Conservation (phyloP, 306 rosid genomes). For the Malus domestica region DNA sequence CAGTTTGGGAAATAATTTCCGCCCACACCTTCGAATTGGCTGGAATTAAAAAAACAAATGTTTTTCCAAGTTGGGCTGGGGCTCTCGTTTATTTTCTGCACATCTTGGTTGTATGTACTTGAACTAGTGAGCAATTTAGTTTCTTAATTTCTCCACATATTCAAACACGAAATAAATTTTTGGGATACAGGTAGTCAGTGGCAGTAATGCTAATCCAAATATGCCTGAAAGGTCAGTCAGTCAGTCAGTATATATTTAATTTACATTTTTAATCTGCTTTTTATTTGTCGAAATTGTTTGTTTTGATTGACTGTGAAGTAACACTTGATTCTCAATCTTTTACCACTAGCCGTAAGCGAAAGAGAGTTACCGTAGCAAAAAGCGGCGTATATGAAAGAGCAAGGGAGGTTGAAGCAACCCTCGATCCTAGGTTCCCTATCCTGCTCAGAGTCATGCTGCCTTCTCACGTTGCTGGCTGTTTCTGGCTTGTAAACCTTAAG, state of each 20-base stretch:
- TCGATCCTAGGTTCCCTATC: conserved; percentile 23
- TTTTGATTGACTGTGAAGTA: background rate
- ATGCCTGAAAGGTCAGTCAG: conserved; percentile 30
- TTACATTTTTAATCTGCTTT: background rate
- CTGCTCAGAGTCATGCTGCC: conserved; percentile 29
- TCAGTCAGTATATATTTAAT: background rate
- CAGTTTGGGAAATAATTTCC: no score
- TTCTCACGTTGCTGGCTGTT: conserved; percentile 39
- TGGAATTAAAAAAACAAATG: no score
- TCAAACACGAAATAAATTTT: background rate
- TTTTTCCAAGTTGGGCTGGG: no score
- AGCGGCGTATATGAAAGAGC: conserved; percentile 19
- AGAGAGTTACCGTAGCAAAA: conserved; percentile 5
- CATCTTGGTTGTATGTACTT: background rate
- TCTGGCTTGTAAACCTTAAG: conserved; percentile 37
- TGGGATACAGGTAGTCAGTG: background rate
- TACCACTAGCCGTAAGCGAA: background rate
- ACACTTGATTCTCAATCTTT: background rate
- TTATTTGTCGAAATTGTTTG: background rate
- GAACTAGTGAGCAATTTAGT: background rate
- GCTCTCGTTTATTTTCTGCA: background rate
- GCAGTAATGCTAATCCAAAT: background rate
- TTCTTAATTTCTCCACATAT: background rate
- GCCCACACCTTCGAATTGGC: no score
- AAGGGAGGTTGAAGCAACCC: conserved; percentile 20